Evolutionary conservation across 176 grass and related monocot genomes (phyloP), one percentile per base, ranked within the genome.

Genomic region (Panicum miliaceum): DNA sequence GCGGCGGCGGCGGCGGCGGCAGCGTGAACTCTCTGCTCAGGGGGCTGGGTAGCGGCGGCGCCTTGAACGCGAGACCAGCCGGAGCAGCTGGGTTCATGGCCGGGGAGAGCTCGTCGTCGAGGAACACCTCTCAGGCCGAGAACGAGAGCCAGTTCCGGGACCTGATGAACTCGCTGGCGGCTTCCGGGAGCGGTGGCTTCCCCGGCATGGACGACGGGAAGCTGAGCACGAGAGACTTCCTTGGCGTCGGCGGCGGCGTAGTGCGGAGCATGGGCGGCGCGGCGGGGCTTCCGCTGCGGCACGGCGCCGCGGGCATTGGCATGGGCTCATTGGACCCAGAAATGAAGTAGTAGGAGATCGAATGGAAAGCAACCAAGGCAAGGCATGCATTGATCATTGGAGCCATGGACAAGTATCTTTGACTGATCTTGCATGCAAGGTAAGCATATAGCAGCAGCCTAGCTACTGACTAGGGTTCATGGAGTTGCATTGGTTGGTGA

Each of bases 171-270:
- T 52, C 81, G 12, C 83, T 95, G 1, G 64, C 91, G 8, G 76
- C 54, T 1, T 64, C 76, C 16, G 68, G 68, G 18, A 77, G 56
- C 36, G 59, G 90, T 3, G 71, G 61, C 5, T 87, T 87, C 69
- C 60, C 77, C 47, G 85, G 59, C 58, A 48, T 88, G 73, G 90
- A 89, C 42, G 87, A 87, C 23, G 10, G 84, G 64, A 92, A 89
- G 84, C 78, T 77, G 52, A 88, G 90, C 68, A 97, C 94, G 19
- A 91, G 94, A 26, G 94, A 97, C 64, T 97, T 97, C 81, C 91
- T 97, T 9, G 94, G 94, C 22, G 91, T 94, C 59, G 89, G 91
- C 8, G 83, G 75, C 74, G 77, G 81, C 85, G 88, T 92, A 48
- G 61, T 94, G 64, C 88, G 89, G 46, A 77, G 83, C 66, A 82